Base-by-base conservation (phyloP, 2,329 filamentous ascomycete genomes). In the Ilyonectria sp. region DNA sequence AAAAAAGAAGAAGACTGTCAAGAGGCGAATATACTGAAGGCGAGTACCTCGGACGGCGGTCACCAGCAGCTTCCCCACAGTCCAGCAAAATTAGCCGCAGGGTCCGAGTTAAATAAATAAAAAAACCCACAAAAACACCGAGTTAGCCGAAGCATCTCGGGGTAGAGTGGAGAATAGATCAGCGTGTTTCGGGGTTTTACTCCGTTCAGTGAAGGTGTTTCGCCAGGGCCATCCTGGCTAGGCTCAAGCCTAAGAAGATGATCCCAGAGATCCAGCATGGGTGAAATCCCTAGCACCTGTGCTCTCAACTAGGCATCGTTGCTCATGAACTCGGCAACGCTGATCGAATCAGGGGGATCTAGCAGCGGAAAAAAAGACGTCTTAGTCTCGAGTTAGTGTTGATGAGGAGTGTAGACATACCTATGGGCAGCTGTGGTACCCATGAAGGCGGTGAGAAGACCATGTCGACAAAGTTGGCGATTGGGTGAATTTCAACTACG, bases 301-400 rank as follows among this genome's bases (percentile, higher is more conserved):
- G 21, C 21, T 23, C 21, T 23, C 21, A 23, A 23, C 21, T 55
- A n/a, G 9, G 4, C 9, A 37, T 54, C 49, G 9, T 31, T 61
- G 15, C 53, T 54, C 37, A 61, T 55, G 19, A 61, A 61, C 4
- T 55, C 59, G 15, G 37, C 49, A 5, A 61, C 29, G 6, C 23
- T 35, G 11, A 50, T 31, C 53, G 44, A 2, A 63, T 49, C 21
- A 49, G 46, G 21, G 15, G 15, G 37, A n/a, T 43, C 37, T 43
- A 43, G 17, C 15, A 7, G 11, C 3, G 10, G 31, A 33, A 33
- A 33, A 33, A 43, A 13, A n/a, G 37, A 43, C 6, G 17, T 15
- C 7, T 13, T 15, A 43, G 37, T 23, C 21, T 23, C 21, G 21
- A 23, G 21, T 23, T 23, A 23, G 21, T 23, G 21, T 23, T 23